Base-by-base conservation (phyloP, 441 rosid species). In the Pelargonium citronellum region DNA sequence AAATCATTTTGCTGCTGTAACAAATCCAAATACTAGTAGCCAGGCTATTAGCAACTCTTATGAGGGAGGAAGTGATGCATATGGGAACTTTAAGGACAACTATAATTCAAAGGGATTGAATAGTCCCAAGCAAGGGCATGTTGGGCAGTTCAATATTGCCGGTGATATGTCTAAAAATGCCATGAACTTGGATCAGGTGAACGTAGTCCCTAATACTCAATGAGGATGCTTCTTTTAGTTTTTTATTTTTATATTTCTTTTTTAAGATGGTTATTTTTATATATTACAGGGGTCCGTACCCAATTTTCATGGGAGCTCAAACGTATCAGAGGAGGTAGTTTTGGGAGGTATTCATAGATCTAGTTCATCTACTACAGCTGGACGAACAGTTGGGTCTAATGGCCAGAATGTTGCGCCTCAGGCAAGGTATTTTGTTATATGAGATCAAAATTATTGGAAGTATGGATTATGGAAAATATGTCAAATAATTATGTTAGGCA, bases 151-250 rank as follows among this genome's bases (percentile, higher is more conserved):
- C 16, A 79, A 80, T 67, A 64, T 74, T 68, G 43, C 69, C 60
- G 75, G 72, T 72, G 72, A 71, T 70, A 47, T 67, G 66, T 68
- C 85, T 64, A 60, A 74, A 69, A 72, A 15, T 63, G 34, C 73
- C 37, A 57, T 70, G 27, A 73, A 68, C 73, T 69, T 78, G 64
- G 78, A 76, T 55, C 78, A 84, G 84, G 86, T 84, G 68, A 77
- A 61, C 53, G 16, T 27, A 60, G 43, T 67, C 58, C 64, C 67
- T 13, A 44, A 6, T 57, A 3, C 13, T 63, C 16, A 20, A 8
- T 41, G 63, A 67, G 22, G 53, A 7, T 2, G 1, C 2, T 43
- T 61, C 17, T 17, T 1, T 64, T 46, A 17, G 43, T 27, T 37
- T 37, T 34, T 34, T 34, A 34, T 0, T 34, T 65, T 61, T 61